Conservation (phyloP, 192 early-diverging fungal species). For the Linnemannia elongata region DNA sequence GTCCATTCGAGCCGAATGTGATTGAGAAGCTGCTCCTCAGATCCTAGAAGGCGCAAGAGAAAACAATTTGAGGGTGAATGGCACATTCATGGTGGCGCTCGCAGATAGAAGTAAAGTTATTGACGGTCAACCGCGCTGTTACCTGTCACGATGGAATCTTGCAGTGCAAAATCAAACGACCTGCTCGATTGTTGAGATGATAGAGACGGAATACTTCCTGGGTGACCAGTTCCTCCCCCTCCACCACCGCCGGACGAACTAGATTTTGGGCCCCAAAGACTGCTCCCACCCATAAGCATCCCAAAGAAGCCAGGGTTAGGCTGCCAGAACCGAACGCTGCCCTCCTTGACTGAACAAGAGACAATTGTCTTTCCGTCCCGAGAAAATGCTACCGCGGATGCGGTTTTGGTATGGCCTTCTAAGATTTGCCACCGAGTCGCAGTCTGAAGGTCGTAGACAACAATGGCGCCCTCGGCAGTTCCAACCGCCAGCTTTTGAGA, state of each 20-base stretch:
- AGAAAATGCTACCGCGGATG: conserved; percentile 82
- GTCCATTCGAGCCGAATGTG: conserved; percentile 66
- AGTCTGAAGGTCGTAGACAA: conserved; percentile 88
- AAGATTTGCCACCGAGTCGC: conserved; percentile 82
- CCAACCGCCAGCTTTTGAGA: conserved; percentile 86
- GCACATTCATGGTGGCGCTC: background rate
- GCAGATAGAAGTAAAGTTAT: background rate
- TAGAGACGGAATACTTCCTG: conserved; percentile 21
- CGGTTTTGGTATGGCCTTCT: conserved; percentile 79
- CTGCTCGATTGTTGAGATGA: conserved; percentile 62
- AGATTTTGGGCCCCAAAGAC: conserved; percentile 39
- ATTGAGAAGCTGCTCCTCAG: conserved; percentile 46
- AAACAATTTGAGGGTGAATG: background rate
- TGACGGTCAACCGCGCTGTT: background rate
- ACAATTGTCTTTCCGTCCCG: conserved; percentile 82
- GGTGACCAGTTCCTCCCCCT: background rate
- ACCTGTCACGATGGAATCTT: conserved; percentile 47
- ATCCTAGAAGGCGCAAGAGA: conserved; percentile 26
- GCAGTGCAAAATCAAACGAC: conserved; percentile 53
- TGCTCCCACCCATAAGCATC: conserved; percentile 65
- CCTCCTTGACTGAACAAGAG: conserved; percentile 77
- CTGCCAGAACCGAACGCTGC: conserved; percentile 82
- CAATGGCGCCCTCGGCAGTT: conserved; percentile 76
- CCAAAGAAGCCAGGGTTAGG: conserved; percentile 78
- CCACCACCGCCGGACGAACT: conserved; percentile 20